phyloP scores from a whole-genome alignment of 306 rosid genomes.

The Trifolium fragiferum region DNA sequence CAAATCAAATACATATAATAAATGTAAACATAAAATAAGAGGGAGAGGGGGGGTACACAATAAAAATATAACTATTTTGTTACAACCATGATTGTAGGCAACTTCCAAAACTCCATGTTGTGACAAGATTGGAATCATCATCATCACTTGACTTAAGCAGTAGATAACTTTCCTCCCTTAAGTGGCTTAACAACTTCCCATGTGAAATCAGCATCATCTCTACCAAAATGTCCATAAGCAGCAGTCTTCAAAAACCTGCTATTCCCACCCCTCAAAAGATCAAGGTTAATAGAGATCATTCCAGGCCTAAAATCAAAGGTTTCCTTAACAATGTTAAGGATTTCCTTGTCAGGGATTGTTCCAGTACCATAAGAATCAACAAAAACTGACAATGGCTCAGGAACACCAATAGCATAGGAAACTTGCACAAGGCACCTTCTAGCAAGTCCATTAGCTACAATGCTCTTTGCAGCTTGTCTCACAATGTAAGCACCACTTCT shows the following conservation, averaged over 20 bases:
- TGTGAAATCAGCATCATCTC: slow-evolving; percentile 59
- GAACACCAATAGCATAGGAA: slow-evolving; percentile 63
- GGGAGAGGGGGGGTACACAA: background rate
- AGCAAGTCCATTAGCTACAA: slow-evolving; percentile 52
- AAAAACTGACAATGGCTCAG: slow-evolving; percentile 57
- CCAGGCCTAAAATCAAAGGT: slow-evolving; percentile 58
- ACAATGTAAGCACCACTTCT: slow-evolving; percentile 58
- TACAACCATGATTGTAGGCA: slow-evolving; percentile 28
- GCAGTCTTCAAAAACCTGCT: slow-evolving; percentile 58
- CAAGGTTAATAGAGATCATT: slow-evolving; percentile 62
- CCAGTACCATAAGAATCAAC: slow-evolving; percentile 55
- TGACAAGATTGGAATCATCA: too few species aligned
- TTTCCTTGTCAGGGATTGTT: slow-evolving; percentile 52
- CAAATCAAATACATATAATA: slow-evolving; percentile 8
- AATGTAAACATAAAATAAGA: slow-evolving; percentile 7
- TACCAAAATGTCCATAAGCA: slow-evolving; percentile 60
- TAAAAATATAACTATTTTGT: slow-evolving; percentile 23
- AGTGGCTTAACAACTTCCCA: slow-evolving; percentile 73
- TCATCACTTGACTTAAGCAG: slow-evolving; percentile 52
- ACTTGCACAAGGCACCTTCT: slow-evolving; percentile 58
- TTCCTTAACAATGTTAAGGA: slow-evolving; percentile 56
- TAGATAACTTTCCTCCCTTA: slow-evolving; percentile 53
- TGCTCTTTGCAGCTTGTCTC: slow-evolving; percentile 53
- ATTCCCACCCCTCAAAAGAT: slow-evolving; percentile 62
- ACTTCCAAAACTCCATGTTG: slow-evolving; percentile 25